A percentile compares a stretch with the other conserved stretches of the same genome.
These are phyloP conservation scores for Austroboletus festivus DNA, from an alignment of 768 basidiomycete species.

Conservation along the genomic window DNA sequence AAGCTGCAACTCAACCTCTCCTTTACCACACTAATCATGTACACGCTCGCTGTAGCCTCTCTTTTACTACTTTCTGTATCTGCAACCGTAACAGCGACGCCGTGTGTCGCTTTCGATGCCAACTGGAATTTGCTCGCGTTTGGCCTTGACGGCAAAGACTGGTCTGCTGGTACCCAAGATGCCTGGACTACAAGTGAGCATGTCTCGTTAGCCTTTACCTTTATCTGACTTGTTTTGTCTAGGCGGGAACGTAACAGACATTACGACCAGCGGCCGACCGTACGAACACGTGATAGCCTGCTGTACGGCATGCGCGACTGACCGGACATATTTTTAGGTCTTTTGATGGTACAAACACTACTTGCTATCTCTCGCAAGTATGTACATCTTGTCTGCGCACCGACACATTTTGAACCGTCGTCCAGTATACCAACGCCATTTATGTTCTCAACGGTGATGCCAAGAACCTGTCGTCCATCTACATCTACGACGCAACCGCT, in stretches of 20 bases:
- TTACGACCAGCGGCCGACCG: slow-evolving; percentile 77
- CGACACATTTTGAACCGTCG: slow-evolving; percentile 1
- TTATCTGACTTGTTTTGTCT: slow-evolving; percentile 5
- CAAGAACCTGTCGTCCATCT: slow-evolving; percentile 61
- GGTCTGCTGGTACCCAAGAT: slow-evolving; percentile 68
- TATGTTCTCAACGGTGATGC: slow-evolving; percentile 81
- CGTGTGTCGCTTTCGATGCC: slow-evolving; percentile 78
- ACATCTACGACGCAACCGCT: slow-evolving; percentile 75
- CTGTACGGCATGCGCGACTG: neutral
- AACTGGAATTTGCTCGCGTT: slow-evolving; percentile 85
- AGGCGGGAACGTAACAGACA: slow-evolving; percentile 50
- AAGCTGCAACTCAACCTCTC: neutral
- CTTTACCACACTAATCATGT: slow-evolving; percentile 27
- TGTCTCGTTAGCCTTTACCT: neutral
- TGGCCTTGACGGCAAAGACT: slow-evolving; percentile 81
- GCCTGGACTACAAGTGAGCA: slow-evolving; percentile 60
- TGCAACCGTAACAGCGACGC: slow-evolving; percentile 35
- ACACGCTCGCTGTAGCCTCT: slow-evolving; percentile 46
- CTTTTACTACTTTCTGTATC: slow-evolving; percentile 46
- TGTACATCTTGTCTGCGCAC: slow-evolving; percentile 2
- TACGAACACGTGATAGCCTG: slow-evolving; percentile 37
- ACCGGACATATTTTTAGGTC: slow-evolving; percentile 43
- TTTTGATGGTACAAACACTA: slow-evolving; percentile 60
- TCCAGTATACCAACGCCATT: slow-evolving; percentile 78
- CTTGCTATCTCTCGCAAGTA: slow-evolving; percentile 73